Percentiles rank a stretch among this genome's conserved stretches.
Conservation (phyloP, 2,329 filamentous ascomycete species). For the Aspergillus hortae region DNA sequence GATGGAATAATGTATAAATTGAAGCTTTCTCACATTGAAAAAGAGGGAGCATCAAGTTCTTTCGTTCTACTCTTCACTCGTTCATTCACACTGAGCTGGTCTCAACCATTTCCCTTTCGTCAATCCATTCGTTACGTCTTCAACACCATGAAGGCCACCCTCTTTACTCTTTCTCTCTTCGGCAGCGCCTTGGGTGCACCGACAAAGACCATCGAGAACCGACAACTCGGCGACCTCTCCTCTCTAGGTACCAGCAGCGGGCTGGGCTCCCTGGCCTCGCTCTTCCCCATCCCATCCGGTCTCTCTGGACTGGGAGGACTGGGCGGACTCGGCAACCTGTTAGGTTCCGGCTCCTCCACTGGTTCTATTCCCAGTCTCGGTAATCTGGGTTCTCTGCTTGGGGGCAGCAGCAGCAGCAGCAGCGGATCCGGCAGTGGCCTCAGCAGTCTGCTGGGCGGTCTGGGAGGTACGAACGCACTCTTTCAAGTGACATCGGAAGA, state of each 20-base stretch:
- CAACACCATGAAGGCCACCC: conserved; percentile 22
- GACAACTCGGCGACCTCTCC: conserved; percentile 11
- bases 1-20: background rate
- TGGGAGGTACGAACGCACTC: background rate
- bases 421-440: too few species aligned
- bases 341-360: background rate
- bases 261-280: conserved; percentile 11
- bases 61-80: background rate
- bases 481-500: background rate
- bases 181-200: conserved; percentile 21
- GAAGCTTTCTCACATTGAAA: background rate
- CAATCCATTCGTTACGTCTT: background rate
- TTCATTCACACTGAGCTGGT: background rate
- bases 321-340: background rate
- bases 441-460: background rate
- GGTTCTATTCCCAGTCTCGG: background rate
- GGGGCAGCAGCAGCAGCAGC: background rate
- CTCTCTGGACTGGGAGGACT: background rate
- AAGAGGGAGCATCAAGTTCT: background rate
- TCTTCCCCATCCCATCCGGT: conserved; percentile 5
- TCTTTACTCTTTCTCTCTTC: conserved; percentile 17
- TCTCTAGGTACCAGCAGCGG: conserved; percentile 5
- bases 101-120: background rate
- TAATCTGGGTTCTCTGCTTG: background rate
- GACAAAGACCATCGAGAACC: conserved; percentile 21